Conservation (phyloP, 768 basidiomycete genomes). For the Termitomyces sp. region DNA sequence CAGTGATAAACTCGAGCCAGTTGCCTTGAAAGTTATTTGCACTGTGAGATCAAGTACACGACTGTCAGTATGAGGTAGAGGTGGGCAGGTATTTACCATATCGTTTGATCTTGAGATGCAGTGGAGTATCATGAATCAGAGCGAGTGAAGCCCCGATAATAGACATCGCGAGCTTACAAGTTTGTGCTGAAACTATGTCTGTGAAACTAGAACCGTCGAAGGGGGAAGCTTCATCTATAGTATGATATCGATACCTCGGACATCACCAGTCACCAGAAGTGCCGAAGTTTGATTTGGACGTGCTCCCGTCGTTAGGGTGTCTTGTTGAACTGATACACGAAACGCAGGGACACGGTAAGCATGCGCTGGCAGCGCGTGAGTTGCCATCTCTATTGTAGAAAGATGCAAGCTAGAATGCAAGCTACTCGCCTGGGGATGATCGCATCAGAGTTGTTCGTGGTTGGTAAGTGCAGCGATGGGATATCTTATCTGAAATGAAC, state of each 20-base stretch:
- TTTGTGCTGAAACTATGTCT: neutral
- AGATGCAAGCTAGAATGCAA: neutral
- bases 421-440: neutral
- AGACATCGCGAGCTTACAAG: neutral
- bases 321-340: neutral
- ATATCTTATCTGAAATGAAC: neutral
- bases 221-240: neutral
- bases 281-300: neutral
- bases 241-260: neutral
- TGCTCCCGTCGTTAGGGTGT: neutral
- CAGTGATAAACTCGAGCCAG: neutral
- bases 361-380: neutral
- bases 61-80: neutral
- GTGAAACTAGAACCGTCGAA: neutral
- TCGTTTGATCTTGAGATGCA: neutral
- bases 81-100: neutral
- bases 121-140: too few relatives aligned
- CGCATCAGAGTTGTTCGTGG: neutral
- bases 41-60: neutral
- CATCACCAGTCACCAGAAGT: neutral
- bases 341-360: neutral
- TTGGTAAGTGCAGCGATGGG: too few relatives aligned
- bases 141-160: neutral
- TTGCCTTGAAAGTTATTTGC: neutral
- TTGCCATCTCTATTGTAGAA: neutral